Evolutionary conservation across 2,329 filamentous ascomycete genomes (phyloP).

Genomic region (Pyricularia pennisetigena): DNA sequence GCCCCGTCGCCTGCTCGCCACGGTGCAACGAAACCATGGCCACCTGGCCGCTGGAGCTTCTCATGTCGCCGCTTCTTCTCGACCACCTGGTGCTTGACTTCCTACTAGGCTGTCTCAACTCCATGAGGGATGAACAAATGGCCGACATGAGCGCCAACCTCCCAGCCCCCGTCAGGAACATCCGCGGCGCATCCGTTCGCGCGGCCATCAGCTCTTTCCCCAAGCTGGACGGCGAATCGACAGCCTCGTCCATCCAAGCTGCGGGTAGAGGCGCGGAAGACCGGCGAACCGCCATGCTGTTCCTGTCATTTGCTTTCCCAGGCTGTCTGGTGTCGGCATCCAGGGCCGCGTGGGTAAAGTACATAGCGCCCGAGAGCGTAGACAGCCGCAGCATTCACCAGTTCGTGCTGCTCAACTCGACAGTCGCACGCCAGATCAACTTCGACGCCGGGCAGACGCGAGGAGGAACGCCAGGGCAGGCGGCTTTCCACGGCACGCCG

Average conservation of each 20-base stretch:
- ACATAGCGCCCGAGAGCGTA: background rate
- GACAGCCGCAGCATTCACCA: background rate
- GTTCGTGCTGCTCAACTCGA: background rate
- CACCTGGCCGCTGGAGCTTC: background rate
- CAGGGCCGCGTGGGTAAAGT: background rate
- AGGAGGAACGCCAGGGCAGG: background rate
- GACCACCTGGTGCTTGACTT: slow-evolving; percentile 4
- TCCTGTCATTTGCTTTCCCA: background rate
- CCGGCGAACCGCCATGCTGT: background rate
- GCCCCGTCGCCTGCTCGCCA: background rate
- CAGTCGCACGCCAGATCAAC: background rate
- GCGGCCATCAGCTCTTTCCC: background rate
- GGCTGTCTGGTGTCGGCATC: background rate
- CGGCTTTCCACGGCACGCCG: background rate
- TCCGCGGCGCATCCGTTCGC: too few species aligned
- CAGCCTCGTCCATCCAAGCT: background rate
- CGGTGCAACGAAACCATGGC: background rate
- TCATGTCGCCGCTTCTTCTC: slow-evolving; percentile 4
- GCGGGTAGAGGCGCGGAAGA: too few species aligned
- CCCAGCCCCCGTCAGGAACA: background rate
- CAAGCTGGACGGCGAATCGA: background rate
- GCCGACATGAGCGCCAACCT: background rate
- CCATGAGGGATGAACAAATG: background rate
- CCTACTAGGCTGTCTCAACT: background rate
- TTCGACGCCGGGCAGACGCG: background rate